Base-by-base conservation (phyloP, 2,329 filamentous ascomycete species). In the Aspergillus quadrilineatus region DNA sequence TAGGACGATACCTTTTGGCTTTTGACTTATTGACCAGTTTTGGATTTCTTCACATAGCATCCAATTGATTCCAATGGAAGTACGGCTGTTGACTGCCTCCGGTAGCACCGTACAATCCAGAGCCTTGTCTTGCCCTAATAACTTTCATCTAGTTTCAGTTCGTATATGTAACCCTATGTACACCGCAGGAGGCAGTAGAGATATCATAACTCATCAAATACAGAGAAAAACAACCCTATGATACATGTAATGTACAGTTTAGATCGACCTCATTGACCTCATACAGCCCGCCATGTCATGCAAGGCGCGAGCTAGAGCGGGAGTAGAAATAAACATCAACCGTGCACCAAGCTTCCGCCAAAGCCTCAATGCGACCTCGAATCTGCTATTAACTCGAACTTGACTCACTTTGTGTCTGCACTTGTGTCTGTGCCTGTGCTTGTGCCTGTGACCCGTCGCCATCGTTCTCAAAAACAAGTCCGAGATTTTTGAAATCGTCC, bases 401-500 rank as follows among this genome's bases (percentile, higher is more conserved):
- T 46, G 32, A 60, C 46, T 34, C 46, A 14, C 14, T 28, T 34
- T 28, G 32, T 37, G 46, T 5, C 28, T 15, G 26, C 4, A 28
- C 26, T 28, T 28, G 26, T 47, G 43, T 49, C 32, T 36, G 46
- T 39, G 34, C 36, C 4, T 50, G 22, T 41, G 51, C 45, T 10
- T 39, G 36, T 15, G 54, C 28, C 10, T 59, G 17, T 1, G 52
- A 28, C 17, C 58, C 50, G 34, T 65, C 62, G 4, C 29, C 26
- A 39, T 67, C 62, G 26, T 75, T 73, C 44, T 84, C 81, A 58
- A 83, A 80, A 5, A 80, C 77, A 65, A 96, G 94, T 0, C 94
- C 94, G 41, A 99, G 79, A 69, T 99, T 99, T 74, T 89, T 91
- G 75, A 97, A 94, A 58, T 96, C 90, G 69, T 99, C 94, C 65